Conservation (phyloP, 208 protist genomes). For the Acanthamoeba sp. region DNA sequence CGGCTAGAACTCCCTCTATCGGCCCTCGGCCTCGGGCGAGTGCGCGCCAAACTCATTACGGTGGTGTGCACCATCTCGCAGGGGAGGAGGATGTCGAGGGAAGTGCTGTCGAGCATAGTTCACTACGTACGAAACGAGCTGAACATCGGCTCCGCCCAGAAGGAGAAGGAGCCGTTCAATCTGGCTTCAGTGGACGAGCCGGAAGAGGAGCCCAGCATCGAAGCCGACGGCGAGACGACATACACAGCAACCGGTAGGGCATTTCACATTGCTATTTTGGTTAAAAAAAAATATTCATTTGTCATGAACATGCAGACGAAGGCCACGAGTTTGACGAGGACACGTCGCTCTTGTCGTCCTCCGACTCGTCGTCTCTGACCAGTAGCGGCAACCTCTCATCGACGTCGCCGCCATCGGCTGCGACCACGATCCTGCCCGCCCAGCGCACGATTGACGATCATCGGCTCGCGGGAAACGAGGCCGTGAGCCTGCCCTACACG, state of each 20-base stretch:
- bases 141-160: neutral
- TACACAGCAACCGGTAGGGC: neutral
- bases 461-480: neutral
- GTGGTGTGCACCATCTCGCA: neutral
- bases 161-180: neutral
- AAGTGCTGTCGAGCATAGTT: slow-evolving; percentile 5
- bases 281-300: neutral
- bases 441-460: neutral
- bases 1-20: neutral
- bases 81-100: slow-evolving; percentile 19
- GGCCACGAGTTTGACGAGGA: neutral
- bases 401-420: neutral
- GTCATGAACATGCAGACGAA: neutral
- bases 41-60: neutral
- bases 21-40: too few relatives aligned
- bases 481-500: neutral
- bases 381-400: neutral
- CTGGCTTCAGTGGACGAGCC: neutral
- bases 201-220: slow-evolving; percentile 3
- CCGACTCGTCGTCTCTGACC: neutral
- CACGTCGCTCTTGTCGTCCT: neutral
- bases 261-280: neutral
- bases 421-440: neutral
- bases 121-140: slow-evolving; percentile 26
- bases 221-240: neutral